These are phyloP conservation scores for Hortiboletus flavorubellus DNA, from an alignment of 768 basidiomycete species.

Conservation along the genomic window DNA sequence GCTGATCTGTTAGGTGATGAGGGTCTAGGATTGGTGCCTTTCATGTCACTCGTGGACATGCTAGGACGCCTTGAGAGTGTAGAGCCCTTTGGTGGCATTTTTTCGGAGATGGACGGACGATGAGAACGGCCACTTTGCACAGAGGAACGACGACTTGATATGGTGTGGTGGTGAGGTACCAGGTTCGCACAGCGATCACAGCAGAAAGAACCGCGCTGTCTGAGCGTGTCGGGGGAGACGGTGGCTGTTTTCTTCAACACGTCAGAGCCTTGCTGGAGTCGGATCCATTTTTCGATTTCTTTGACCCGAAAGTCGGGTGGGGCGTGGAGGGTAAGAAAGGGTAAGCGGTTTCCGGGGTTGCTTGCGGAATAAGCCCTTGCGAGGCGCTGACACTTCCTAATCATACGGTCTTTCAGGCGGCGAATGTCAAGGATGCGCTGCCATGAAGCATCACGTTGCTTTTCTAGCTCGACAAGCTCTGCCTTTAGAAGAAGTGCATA, in stretches of 20 bases:
- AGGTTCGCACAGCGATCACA: slow-evolving; percentile 34
- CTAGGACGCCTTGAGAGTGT: slow-evolving; percentile 20
- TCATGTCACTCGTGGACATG: slow-evolving; percentile 7
- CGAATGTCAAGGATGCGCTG: slow-evolving; percentile 70
- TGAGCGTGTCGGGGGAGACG: slow-evolving; percentile 15
- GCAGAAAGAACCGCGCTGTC: slow-evolving; percentile 31
- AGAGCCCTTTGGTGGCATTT: slow-evolving; percentile 6
- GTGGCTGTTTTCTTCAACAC: slow-evolving; percentile 19
- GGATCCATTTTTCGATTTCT: slow-evolving; percentile 79
- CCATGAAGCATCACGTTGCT: slow-evolving; percentile 56
- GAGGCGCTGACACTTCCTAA: slow-evolving; percentile 71
- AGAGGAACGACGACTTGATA: slow-evolving; percentile 28
- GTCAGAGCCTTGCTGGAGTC: slow-evolving; percentile 40
- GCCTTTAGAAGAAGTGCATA: slow-evolving; percentile 64
- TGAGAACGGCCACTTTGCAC: slow-evolving; percentile 24
- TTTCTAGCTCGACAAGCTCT: slow-evolving; percentile 59
- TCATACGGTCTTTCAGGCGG: slow-evolving; percentile 78
- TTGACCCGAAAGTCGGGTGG: slow-evolving; percentile 71
- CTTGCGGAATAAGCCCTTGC: slow-evolving; percentile 43
- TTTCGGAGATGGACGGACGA: slow-evolving; percentile 25
- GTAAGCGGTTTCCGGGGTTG: slow-evolving; percentile 38
- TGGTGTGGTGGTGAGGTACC: slow-evolving; percentile 31
- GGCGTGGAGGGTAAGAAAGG: slow-evolving; percentile 66
- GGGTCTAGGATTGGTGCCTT: neutral
- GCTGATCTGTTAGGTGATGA: slow-evolving; percentile 16